Conservation (phyloP, 2,329 filamentous ascomycete genomes). For the Chaetomium sp. region DNA sequence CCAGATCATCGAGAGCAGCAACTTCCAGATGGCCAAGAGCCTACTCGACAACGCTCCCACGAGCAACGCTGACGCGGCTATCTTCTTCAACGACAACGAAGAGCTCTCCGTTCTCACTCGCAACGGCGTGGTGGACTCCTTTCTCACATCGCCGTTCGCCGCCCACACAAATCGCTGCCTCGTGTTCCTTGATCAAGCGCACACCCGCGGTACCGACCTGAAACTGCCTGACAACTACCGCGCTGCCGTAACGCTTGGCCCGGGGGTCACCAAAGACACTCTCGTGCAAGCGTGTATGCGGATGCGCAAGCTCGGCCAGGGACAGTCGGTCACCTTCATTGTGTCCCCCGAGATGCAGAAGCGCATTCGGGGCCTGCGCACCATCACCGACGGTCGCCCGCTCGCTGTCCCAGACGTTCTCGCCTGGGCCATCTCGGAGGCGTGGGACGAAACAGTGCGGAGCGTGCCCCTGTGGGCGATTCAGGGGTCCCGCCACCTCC, state of each 20-base stretch:
- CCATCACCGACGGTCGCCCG: not conserved
- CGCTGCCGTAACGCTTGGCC: slow-evolving; percentile 62
- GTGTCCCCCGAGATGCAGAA: slow-evolving; percentile 51
- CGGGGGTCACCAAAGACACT: slow-evolving; percentile 59
- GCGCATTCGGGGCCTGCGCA: slow-evolving; percentile 38
- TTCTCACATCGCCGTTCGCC: slow-evolving; percentile 54
- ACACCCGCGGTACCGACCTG: slow-evolving; percentile 55
- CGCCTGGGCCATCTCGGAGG: slow-evolving; percentile 53
- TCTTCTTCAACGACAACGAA: slow-evolving; percentile 47
- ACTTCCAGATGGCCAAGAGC: slow-evolving; percentile 42
- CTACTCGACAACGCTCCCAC: slow-evolving; percentile 39
- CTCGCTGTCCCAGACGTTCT: slow-evolving; percentile 51
- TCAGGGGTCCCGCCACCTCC: slow-evolving; percentile 48
- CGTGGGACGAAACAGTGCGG: slow-evolving; percentile 41
- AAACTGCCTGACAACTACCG: slow-evolving; percentile 48
- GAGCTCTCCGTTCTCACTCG: slow-evolving; percentile 37
- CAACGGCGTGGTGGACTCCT: slow-evolving; percentile 36
- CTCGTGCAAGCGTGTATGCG: slow-evolving; percentile 67
- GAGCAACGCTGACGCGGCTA: slow-evolving; percentile 38
- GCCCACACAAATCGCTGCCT: slow-evolving; percentile 52
- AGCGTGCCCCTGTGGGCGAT: slow-evolving; percentile 53
- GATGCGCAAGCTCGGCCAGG: slow-evolving; percentile 61
- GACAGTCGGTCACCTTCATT: slow-evolving; percentile 59
- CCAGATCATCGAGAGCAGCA: slow-evolving; percentile 50
- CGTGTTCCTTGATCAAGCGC: slow-evolving; percentile 55